Evolutionary conservation across 2,329 filamentous ascomycete species (phyloP), one percentile per base, ranked within the genome.

Genomic region (Neoascochyta sp.): DNA sequence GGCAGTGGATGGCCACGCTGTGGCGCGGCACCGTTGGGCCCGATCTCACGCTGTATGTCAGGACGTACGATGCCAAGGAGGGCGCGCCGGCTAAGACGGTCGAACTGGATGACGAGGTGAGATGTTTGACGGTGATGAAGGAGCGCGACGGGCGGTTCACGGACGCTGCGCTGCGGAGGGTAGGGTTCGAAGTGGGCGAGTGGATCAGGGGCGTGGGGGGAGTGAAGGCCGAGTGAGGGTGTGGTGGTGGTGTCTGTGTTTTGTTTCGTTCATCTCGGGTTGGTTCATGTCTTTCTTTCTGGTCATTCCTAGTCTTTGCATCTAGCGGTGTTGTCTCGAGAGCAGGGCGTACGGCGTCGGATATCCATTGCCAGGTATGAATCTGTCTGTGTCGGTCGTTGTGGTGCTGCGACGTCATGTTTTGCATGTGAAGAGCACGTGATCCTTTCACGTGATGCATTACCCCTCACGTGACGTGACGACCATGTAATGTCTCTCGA

Each of bases 1-100:
- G 90, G 88, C 85, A 93, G 62, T 96, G 90, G 90, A 87, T 92
- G 71, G 90, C 90, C 19, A 90, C 85, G 23, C 75, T 95, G 13
- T 96, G 90, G 90, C 80, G 89, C 7, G 86, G 87, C 7, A 83
- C 86, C 31, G 74, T 89, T 1, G 86, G 84, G 0, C 80, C 90
- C 0, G 90, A 96, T 60, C 66, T 90, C 24, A 83, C 83, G 1
- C 70, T 92, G 16, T 86, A 83, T 52, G 74, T 84, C 11, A 72
- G 52, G 33, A 50, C 28, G 22, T 57, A 50, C 11, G 57, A 52
- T 13, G 47, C 38, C 4, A 51, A 52, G 15, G 56, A 60, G 18
- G 44, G 47, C 4, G 32, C 38, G 12, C 57, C 44, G 24, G 57
- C 54, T 14, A 66, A 67, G 36, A 60, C 64, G 20, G 58, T 66